Conservation (phyloP, 352 stramenopile genomes). For the Globisporangium nagaii region DNA sequence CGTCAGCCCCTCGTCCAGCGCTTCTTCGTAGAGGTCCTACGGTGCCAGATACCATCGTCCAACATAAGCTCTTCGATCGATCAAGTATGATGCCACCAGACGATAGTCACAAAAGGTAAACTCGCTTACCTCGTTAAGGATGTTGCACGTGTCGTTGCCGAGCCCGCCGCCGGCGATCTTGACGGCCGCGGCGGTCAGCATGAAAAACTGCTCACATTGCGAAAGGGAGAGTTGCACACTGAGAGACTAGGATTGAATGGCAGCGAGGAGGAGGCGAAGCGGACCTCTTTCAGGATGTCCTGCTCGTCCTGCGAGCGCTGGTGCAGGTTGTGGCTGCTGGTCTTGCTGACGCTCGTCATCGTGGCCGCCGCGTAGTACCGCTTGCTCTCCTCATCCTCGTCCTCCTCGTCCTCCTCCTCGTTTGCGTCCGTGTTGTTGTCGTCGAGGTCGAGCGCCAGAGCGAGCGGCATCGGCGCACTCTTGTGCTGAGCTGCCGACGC, state of each 20-base stretch:
- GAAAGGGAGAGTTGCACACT: slow-evolving; percentile 30
- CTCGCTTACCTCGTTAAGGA: slow-evolving; percentile 32
- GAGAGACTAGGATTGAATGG: slow-evolving; percentile 21
- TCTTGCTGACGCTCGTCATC: neutral
- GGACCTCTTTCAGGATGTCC: slow-evolving; percentile 46
- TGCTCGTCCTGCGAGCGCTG: slow-evolving; percentile 15
- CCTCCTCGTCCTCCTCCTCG: neutral
- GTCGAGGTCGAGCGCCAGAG: slow-evolving; percentile 5
- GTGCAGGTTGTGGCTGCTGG: neutral
- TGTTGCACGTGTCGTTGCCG: slow-evolving; percentile 56
- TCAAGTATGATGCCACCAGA: too few relatives aligned
- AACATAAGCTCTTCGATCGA: too few relatives aligned
- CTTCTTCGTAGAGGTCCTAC: slow-evolving; percentile 42
- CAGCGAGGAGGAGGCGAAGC: slow-evolving; percentile 11
- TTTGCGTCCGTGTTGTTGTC: slow-evolving; percentile 15
- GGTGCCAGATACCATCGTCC: neutral
- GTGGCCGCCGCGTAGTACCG: neutral
- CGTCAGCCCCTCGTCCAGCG: slow-evolving; percentile 36
- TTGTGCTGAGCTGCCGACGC: neutral
- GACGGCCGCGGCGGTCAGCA: slow-evolving; percentile 47
- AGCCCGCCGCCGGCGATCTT: slow-evolving; percentile 48
- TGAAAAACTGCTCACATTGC: slow-evolving; percentile 39
- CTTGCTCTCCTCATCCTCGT: slow-evolving; percentile 1
- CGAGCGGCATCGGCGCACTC: neutral
- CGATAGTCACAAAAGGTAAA: too few relatives aligned